These are phyloP conservation scores for Cryptococcus maquisensis DNA, from an alignment of 1,284 basidiomycete species.

Conservation along the genomic window DNA sequence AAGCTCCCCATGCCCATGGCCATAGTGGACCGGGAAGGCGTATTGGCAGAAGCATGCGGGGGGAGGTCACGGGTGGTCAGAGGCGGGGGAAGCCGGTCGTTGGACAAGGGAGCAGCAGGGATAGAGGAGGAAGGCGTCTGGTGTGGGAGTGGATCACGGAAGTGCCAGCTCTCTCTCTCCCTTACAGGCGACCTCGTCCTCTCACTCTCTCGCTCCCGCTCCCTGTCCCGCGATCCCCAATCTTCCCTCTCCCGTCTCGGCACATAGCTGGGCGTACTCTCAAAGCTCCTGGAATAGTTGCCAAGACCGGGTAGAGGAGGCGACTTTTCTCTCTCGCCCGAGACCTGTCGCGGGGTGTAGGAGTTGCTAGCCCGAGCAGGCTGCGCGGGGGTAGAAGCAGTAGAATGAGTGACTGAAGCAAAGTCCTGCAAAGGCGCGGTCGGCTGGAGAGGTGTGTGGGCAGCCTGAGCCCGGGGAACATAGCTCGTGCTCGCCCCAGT, in stretches of 20 bases:
- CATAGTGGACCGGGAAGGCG: background rate
- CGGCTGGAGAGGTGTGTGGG: too few relatives aligned
- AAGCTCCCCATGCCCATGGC: background rate
- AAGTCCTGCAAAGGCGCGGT: too few relatives aligned
- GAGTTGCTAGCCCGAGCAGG: background rate
- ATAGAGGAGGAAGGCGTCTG: conserved; percentile 1
- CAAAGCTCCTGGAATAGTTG: too few relatives aligned
- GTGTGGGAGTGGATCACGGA: background rate
- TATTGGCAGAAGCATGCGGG: conserved; percentile 8
- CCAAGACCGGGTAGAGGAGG: background rate
- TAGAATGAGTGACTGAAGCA: too few relatives aligned
- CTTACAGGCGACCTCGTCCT: background rate
- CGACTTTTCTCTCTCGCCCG: too few relatives aligned
- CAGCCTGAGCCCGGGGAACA: background rate
- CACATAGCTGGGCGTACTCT: too few relatives aligned
- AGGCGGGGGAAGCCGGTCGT: conserved; percentile 8
- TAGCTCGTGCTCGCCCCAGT: background rate
- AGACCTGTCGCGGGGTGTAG: background rate
- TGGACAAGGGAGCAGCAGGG: background rate
- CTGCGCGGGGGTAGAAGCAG: too few relatives aligned
- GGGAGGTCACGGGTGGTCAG: conserved; percentile 10
- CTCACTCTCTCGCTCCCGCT: background rate
- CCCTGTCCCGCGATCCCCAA: background rate
- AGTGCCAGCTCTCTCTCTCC: background rate
- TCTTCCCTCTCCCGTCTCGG: background rate